These are phyloP conservation scores for Talaromyces sp. DNA, from an alignment of 2,329 filamentous ascomycete species.

Conservation along the genomic window DNA sequence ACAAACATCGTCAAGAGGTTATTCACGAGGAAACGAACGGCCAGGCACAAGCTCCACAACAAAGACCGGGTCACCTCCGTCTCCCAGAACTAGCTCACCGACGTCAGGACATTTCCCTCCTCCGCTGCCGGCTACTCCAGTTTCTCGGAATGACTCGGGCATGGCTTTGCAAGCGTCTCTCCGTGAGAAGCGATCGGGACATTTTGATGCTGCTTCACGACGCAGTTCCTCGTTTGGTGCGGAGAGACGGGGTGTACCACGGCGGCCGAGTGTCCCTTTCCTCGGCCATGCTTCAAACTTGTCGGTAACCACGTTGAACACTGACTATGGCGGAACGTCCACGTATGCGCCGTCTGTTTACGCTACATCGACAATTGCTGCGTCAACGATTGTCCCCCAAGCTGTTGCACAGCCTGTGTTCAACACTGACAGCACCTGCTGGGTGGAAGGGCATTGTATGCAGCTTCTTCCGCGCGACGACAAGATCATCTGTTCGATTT, in stretches of 20 bases:
- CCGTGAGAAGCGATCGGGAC: conserved; percentile 88
- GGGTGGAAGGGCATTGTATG: conserved; percentile 46
- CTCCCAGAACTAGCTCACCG: conserved; percentile 61
- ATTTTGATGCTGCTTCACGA: conserved; percentile 77
- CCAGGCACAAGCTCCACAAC: conserved; percentile 66
- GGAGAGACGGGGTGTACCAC: conserved; percentile 56
- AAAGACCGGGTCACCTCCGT: conserved; percentile 51
- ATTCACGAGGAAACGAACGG: conserved; percentile 54
- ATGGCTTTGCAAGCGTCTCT: conserved; percentile 81
- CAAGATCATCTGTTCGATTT: conserved; percentile 42
- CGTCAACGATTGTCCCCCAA: conserved; percentile 47
- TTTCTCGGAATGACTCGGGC: conserved; percentile 87
- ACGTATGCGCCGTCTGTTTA: conserved; percentile 47
- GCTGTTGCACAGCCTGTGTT: conserved; percentile 32
- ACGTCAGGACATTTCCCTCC: conserved; percentile 74
- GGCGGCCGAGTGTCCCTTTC: conserved; percentile 67
- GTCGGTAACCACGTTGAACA: conserved; percentile 42
- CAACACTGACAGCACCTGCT: conserved; percentile 38
- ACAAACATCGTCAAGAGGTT: conserved; percentile 40
- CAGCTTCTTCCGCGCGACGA: conserved; percentile 41
- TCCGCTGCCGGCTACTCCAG: conserved; percentile 66
- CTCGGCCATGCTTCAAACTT: conserved; percentile 52
- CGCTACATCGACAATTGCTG: conserved; percentile 46
- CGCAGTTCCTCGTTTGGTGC: conserved; percentile 90
- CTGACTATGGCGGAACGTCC: conserved; percentile 33